A percentile compares a stretch with the other conserved stretches of the same genome.
phyloP scores from a whole-genome alignment of 208 protist genomes.

The Wallacemonas collosoma region DNA sequence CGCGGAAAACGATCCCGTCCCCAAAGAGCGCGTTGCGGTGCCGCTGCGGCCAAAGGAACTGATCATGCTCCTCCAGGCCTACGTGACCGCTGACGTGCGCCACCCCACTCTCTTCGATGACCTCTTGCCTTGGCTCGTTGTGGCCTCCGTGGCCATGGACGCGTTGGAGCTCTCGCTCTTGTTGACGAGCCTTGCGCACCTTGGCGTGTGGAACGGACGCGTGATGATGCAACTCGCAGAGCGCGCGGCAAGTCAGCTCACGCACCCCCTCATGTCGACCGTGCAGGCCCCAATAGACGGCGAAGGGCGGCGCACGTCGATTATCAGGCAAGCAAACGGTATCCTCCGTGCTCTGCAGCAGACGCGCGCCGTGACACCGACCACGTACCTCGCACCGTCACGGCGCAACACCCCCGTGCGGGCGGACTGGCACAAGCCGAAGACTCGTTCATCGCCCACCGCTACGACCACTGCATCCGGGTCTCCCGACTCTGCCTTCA shows the following conservation, averaged over 20 bases:
- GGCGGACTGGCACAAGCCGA: conserved; percentile 25
- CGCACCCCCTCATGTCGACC: conserved; percentile 23
- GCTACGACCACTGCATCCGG: background rate
- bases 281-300: conserved; percentile 30
- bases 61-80: conserved; percentile 83
- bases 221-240: conserved; percentile 44
- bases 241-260: background rate
- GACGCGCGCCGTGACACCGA: conserved; percentile 51
- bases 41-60: conserved; percentile 54
- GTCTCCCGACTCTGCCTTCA: conserved; percentile 16
- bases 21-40: background rate
- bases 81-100: conserved; percentile 44
- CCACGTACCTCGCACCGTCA: conserved; percentile 32
- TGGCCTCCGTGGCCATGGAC: conserved; percentile 45
- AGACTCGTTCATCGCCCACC: background rate
- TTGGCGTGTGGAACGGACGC: conserved; percentile 74
- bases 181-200: conserved; percentile 56
- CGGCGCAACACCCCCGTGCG: background rate
- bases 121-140: conserved; percentile 51
- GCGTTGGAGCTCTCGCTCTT: conserved; percentile 79
- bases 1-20: background rate
- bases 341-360: conserved; percentile 66
- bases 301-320: conserved; percentile 19
- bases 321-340: conserved; percentile 60
- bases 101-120: conserved; percentile 61